Percentiles rank a stretch among this genome's conserved stretches.
These are phyloP conservation scores for Hygrophorus pudorinus DNA, from an alignment of 768 basidiomycete genomes.

Conservation along the genomic window DNA sequence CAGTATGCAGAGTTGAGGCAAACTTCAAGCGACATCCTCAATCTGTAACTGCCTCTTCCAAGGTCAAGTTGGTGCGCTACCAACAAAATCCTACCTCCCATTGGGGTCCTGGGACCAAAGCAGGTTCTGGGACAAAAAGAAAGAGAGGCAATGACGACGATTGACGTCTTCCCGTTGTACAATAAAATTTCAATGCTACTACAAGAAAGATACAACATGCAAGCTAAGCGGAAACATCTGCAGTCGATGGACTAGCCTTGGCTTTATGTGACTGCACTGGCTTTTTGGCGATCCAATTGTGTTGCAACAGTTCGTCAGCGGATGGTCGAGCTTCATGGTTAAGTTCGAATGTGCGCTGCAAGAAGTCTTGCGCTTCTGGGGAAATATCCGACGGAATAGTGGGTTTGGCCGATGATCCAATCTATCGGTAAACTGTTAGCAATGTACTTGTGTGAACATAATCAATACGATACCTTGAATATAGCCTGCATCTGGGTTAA, in stretches of 20 bases:
- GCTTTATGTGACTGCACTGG: constrained; percentile 16
- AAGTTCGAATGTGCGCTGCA: constrained; percentile 78
- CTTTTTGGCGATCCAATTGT: constrained; percentile 58
- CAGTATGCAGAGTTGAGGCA: constrained; percentile 38
- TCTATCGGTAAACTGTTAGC: constrained; percentile 34
- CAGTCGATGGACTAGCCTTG: constrained; percentile 8
- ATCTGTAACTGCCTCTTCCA: constrained; percentile 46
- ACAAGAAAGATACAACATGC: constrained; percentile 11
- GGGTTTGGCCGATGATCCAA: constrained; percentile 84
- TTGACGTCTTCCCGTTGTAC: constrained; percentile 1
- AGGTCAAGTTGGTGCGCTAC: constrained; percentile 77
- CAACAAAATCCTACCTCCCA: constrained; percentile 85
- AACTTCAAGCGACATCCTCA: constrained; percentile 71
- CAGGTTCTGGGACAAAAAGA: constrained; percentile 30
- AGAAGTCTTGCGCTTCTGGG: constrained; percentile 77
- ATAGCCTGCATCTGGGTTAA: constrained; percentile 99
- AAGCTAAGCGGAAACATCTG: constrained; percentile 6
- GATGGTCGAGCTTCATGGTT: constrained; percentile 74
- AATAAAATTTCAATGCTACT: not conserved
- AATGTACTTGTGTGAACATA: not conserved
- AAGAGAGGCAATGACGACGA: constrained; percentile 23
- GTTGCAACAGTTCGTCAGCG: constrained; percentile 64
- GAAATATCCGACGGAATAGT: constrained; percentile 89
- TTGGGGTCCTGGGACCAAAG: constrained; percentile 85
- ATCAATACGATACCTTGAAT: constrained; percentile 57